Conservation (phyloP, 2,329 filamentous ascomycete genomes). For the Aspergillus intermedius region DNA sequence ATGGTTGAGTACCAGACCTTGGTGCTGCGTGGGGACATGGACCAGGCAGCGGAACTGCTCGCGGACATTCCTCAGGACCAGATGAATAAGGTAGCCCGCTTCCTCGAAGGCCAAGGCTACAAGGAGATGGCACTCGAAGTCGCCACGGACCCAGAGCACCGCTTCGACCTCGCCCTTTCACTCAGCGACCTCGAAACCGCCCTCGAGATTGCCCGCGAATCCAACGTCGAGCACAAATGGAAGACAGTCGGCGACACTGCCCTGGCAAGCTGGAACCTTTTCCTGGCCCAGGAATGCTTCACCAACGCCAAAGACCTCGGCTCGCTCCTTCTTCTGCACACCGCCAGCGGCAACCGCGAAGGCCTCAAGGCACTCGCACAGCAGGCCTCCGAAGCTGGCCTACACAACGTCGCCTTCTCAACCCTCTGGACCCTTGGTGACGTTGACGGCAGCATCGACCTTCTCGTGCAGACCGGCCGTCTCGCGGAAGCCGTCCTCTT, state of each 20-base stretch:
- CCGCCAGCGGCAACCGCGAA: conserved; percentile 70
- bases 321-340: conserved; percentile 80
- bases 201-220: conserved; percentile 71
- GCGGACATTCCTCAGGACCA: conserved; percentile 81
- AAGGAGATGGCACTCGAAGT: conserved; percentile 94
- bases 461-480: conserved; percentile 71
- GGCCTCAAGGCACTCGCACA: conserved; percentile 66
- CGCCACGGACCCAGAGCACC: conserved; percentile 90
- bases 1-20: conserved; percentile 97
- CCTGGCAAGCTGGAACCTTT: conserved; percentile 76
- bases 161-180: conserved; percentile 83
- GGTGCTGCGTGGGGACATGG: conserved; percentile 88
- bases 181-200: conserved; percentile 81
- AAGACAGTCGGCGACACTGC: conserved; percentile 94
- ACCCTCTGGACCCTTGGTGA: conserved; percentile 83
- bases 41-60: conserved; percentile 79
- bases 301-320: conserved; percentile 83
- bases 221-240: conserved; percentile 94
- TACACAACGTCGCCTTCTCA: conserved; percentile 90
- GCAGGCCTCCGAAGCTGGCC: conserved; percentile 68
- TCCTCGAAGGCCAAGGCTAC: conserved; percentile 93
- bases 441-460: conserved; percentile 70
- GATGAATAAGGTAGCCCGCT: conserved; percentile 95
- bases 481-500: conserved; percentile 84
- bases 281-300: conserved; percentile 88